These are phyloP conservation scores for Rhizophora mangle DNA, from an alignment of 345 rosid genomes.

Conservation along the genomic window DNA sequence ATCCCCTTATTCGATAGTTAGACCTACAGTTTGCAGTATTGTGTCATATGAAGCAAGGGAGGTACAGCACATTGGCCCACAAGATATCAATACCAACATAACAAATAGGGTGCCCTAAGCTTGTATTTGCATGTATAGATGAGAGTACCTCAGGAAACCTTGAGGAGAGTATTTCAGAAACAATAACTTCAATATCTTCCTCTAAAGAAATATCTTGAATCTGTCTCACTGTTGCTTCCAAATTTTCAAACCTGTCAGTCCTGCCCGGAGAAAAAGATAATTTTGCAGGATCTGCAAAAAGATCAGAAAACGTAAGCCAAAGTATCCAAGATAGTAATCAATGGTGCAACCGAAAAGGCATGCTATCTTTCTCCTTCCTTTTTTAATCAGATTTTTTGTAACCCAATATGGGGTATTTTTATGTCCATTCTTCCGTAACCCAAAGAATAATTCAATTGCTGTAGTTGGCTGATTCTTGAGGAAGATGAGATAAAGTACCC, in stretches of 20 bases:
- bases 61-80: neutral
- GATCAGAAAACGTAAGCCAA: too few species aligned
- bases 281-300: constrained; percentile 63
- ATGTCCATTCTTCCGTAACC: neutral
- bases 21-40: too few species aligned
- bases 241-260: constrained; percentile 31
- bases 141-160: constrained; percentile 52
- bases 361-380: neutral
- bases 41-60: neutral
- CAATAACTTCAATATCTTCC: constrained; percentile 49
- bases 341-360: neutral
- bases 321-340: neutral
- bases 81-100: neutral
- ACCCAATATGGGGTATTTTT: neutral
- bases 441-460: neutral
- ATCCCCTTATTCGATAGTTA: too few species aligned
- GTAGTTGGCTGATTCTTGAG: neutral
- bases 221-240: constrained; percentile 12
- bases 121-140: too few species aligned
- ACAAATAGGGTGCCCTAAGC: too few species aligned
- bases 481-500: neutral
- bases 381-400: neutral
- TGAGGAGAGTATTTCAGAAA: constrained; percentile 40
- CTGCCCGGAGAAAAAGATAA: constrained; percentile 32
- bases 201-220: constrained; percentile 27